Evolutionary conservation across 176 grass and related monocot genomes (phyloP), one percentile per base, ranked within the genome.

Genomic region (Triticum turgidum): DNA sequence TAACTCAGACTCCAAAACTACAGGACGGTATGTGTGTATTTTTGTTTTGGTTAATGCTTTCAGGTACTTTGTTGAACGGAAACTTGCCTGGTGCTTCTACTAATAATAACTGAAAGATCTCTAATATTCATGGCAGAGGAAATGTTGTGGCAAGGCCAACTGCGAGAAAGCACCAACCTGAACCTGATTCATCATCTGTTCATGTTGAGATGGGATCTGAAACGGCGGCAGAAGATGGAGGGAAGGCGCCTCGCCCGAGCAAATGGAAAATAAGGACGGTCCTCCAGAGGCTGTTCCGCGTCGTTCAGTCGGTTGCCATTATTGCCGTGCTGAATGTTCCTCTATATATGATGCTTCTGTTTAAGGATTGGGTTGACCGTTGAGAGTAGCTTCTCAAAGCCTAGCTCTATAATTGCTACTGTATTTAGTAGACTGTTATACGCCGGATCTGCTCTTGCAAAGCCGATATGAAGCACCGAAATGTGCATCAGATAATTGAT

Each of bases 341-440:
- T 84, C 79, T 98, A 71, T 96, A 98, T 86, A 94, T 98, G 92
- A 98, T 98, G 97, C 88, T 98, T 65, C 88, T 98, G 38, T 98
- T 98, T 87, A 98, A 96, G 80, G 97, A 94, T 64, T 98, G 93
- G 94, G 91, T 96, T 72, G 93, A 94, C 64, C 88, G 70, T 51
- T 98, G 84, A 98, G 47, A 98, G 49, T 52, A 35, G 17, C 11
- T 25, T 54, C 21, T 52, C 9, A 47, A 30, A 66, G 9, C 6
- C 9, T 51, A 69, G 27, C 33, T 51, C 12, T 33, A 11, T 54
- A 15, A 27, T 52, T 52, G 49, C n/a, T 38, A 67, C 52, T 30
- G 69, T 44, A 64, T 70, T 30, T n/a, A 30, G 27, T 80, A 80
- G 75, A 80, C 24, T 33, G 32, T 22, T 72, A 78, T 37, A 3